Evolutionary conservation across 495 filamentous ascomycete species (phyloP), one percentile per base, ranked within the genome.

Genomic region (Gamarada debralockiae): DNA sequence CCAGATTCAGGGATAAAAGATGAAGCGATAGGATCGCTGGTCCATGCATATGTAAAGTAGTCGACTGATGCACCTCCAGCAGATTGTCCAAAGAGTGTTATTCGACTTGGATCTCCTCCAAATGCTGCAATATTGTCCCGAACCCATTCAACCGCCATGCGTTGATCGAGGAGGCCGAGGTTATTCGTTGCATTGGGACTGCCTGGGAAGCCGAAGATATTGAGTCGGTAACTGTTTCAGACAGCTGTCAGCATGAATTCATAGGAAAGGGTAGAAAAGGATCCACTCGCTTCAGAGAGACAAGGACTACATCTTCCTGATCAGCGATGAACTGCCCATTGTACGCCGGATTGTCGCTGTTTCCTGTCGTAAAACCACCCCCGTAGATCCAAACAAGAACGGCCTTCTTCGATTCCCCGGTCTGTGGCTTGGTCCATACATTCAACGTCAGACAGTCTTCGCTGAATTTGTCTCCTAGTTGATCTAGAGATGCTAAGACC

Each of bases 141-240:
- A 5, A 85, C 63, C 82, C 82, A 85, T 31, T 80, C 74, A 25
- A 85, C 62, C 1, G 78, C 81, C n/a, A 83, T 62, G n/a, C 80
- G 67, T 53, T 84, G 81, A 54, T 85, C 81, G 20, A 72, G 64
- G 4, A 84, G 63, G 10, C 50, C 56, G 12, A 50, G 23, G 25
- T 58, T 58, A 14, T 54, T 23, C 15, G 31, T 50, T 21, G 37
- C 20, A 22, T 20, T 24, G 25, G 53, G 52, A 36, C 21, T 31
- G 5, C 53, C 58, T 0, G 43, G 48, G 21, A 56, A 60, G 13
- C 58, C 58, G n/a, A 56, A 53, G 52, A 87, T 77, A 61, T 83
- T 83, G 46, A 85, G 56, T 5, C 84, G 81, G 61, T 86, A 85
- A 65, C 77, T 79, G 33, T 7, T n/a, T n/a, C n/a, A n/a, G 47